These are phyloP conservation scores for Mortierella sp. DNA, from an alignment of 371 early-diverging fungal genomes.

Conservation along the genomic window DNA sequence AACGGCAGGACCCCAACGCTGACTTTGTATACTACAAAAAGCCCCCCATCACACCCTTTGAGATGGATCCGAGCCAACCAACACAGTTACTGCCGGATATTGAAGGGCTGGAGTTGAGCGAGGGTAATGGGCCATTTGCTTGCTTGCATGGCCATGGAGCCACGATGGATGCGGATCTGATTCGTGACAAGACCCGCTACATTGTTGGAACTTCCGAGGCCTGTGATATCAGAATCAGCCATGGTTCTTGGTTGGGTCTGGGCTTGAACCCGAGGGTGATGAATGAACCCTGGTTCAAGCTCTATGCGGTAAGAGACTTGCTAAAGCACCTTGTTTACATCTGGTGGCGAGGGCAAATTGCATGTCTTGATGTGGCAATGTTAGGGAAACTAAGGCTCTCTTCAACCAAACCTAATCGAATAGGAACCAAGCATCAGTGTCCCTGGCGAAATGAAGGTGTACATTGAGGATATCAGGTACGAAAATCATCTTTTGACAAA, in stretches of 20 bases:
- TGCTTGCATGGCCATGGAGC: constrained; percentile 8
- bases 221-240: constrained; percentile 20
- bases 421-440: constrained; percentile 7
- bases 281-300: constrained; percentile 21
- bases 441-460: constrained; percentile 1
- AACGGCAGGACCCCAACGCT: constrained; percentile 1
- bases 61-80: constrained; percentile 14
- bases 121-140: constrained; percentile 2
- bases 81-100: constrained; percentile 8
- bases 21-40: constrained; percentile 2
- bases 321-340: not conserved
- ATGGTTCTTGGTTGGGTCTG: constrained; percentile 17
- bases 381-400: not conserved
- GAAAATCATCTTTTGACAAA: not conserved
- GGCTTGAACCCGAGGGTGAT: too few species aligned
- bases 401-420: not conserved
- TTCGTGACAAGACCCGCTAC: not conserved
- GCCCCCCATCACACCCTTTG: constrained; percentile 6
- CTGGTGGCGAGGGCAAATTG: too few species aligned
- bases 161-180: constrained; percentile 16
- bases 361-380: not conserved
- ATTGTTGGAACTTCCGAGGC: constrained; percentile 14
- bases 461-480: constrained; percentile 18
- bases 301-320: constrained; percentile 17
- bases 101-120: constrained; percentile 1